Base-by-base conservation (phyloP, 306 rosid genomes). In the Rubus idaeus region DNA sequence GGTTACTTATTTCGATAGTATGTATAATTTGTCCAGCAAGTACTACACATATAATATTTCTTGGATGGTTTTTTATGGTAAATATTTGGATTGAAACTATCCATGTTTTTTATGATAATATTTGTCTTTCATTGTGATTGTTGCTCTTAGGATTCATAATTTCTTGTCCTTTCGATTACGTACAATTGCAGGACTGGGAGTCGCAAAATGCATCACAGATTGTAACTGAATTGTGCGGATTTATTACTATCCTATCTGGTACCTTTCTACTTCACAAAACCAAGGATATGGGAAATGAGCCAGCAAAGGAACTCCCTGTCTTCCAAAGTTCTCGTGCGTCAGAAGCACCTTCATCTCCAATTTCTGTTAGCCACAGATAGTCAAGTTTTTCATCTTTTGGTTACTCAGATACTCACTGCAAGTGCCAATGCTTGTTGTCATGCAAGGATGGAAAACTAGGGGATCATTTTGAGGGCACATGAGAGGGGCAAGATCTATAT, bases 241-340 rank as follows among this genome's bases (percentile, higher is more conserved):
- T 94, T 79, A 86, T 94, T 14, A 94, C 98, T 61, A 94, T 94
- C 37, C 82, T 94, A 79, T 76, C 96, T 0, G 98, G 98, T 61
- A 90, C 98, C 0, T 94, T 94, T 71, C 96, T 94, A 57, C 98
- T 94, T 47, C 98, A 91, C 83, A 90, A 74, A 85, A 94, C 98
- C 41, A 85, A 89, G 83, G 95, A 94, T 58, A 89, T 94, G 98
- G 98, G 96, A 58, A 76, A 74, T 50, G 62, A 10, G 17, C 35
- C 65, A 42, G 84, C 90, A 0, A 0, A 77, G 0, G 88, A 91
- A 5, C 60, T 75, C 40, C 75, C 82, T n/a, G 41, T 77, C 51
- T 17, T 55, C 49, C 69, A 74, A 52, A 91, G 74, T 50, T 84
- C 84, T 62, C 45, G 20, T 13, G 68, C 42, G 4, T 35, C 68